phyloP scores from a whole-genome alignment of 2,329 filamentous ascomycete species.

The Colletotrichum agaves region DNA sequence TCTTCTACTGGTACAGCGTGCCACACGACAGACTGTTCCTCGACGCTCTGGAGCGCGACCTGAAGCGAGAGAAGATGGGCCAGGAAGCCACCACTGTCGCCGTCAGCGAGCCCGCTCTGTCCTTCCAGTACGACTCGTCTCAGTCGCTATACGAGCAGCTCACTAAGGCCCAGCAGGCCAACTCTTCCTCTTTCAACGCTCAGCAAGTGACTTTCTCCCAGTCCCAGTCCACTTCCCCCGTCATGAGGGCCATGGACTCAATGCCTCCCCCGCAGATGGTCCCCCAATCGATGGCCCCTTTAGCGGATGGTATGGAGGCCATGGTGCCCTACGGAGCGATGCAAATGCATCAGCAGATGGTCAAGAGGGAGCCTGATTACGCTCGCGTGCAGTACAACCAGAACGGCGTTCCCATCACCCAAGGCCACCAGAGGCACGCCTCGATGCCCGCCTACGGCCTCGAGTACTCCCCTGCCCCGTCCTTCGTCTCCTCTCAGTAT shows the following conservation, averaged over 20 bases:
- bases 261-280: slow-evolving; percentile 95
- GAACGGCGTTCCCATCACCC: slow-evolving; percentile 85
- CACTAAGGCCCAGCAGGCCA: slow-evolving; percentile 98
- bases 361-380: slow-evolving; percentile 92
- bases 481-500: slow-evolving; percentile 98
- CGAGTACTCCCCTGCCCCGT: slow-evolving; percentile 97
- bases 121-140: slow-evolving; percentile 98
- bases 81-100: slow-evolving; percentile 98
- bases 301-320: slow-evolving; percentile 74
- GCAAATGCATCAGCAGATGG: slow-evolving; percentile 64
- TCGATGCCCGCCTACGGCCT: slow-evolving; percentile 97
- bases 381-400: slow-evolving; percentile 88
- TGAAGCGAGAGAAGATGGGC: slow-evolving; percentile 99
- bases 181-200: slow-evolving; percentile 94
- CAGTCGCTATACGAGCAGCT: slow-evolving; percentile 99
- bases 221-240: slow-evolving; percentile 86
- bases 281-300: slow-evolving; percentile 64
- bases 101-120: slow-evolving; percentile 95
- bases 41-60: slow-evolving; percentile 93
- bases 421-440: slow-evolving; percentile 89
- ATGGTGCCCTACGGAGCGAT: slow-evolving; percentile 77
- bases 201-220: slow-evolving; percentile 76
- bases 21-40: slow-evolving; percentile 97
- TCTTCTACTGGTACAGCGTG: slow-evolving; percentile 99
- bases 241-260: slow-evolving; percentile 89